Conservation (phyloP, 495 filamentous ascomycete species). For the Parathielavia hyrcaniae region DNA sequence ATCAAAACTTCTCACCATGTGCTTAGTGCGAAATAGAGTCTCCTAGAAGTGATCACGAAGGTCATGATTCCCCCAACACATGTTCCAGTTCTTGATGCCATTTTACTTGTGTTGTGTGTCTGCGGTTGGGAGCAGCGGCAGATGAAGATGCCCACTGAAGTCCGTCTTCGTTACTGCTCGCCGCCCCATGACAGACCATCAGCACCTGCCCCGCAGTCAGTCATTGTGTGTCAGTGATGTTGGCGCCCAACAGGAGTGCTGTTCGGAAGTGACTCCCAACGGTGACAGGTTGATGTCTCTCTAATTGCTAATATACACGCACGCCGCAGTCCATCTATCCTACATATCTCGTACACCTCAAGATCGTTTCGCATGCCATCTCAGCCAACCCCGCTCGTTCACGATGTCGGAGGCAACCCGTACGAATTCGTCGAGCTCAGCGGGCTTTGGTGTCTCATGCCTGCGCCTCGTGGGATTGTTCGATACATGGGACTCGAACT, state of each 20-base stretch:
- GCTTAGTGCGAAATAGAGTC: slow-evolving; percentile 49
- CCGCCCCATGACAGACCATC: too few species aligned
- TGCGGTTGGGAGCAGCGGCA: not conserved
- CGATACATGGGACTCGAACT: not conserved
- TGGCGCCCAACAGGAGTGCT: too few species aligned
- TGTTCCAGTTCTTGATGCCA: not conserved
- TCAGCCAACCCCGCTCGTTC: not conserved
- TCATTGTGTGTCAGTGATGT: too few species aligned
- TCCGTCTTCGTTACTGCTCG: not conserved
- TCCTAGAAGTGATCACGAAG: slow-evolving; percentile 40
- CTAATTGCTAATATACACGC: not conserved
- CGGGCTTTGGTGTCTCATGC: not conserved
- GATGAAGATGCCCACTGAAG: too few species aligned
- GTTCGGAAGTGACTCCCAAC: too few species aligned
- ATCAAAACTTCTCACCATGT: slow-evolving; percentile 46
- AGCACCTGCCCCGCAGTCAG: too few species aligned
- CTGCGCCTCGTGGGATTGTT: not conserved
- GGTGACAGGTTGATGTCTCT: too few species aligned
- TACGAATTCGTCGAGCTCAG: not conserved
- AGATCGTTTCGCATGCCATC: slow-evolving; percentile 11
- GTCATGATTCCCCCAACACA: slow-evolving; percentile 25
- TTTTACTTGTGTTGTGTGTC: not conserved
- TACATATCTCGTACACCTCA: slow-evolving; percentile 7
- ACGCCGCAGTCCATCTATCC: not conserved
- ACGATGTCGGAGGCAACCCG: not conserved